Evolutionary conservation across 495 filamentous ascomycete species (phyloP), one percentile per base, ranked within the genome.

Genomic region (Hypoxylon intermedium): DNA sequence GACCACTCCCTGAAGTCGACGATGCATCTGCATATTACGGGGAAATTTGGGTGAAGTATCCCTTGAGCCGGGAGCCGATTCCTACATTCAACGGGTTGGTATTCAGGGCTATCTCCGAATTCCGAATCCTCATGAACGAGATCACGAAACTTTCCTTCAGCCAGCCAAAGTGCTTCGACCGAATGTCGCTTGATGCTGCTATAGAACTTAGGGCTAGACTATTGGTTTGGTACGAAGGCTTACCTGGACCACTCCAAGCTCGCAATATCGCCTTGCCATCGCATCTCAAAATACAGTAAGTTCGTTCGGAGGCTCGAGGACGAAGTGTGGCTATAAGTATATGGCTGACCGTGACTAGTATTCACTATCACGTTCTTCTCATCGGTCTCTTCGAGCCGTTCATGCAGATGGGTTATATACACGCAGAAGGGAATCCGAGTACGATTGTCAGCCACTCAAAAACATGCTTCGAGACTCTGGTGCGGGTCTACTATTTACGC

Each of bases 401-500:
- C 20, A 26, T 51, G 44, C 49, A 55, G 16, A 57, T 48, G 40
- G 56, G 53, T 40, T 50, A 53, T 42, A 43, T 61, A 47, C 51
- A 53, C 18, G 28, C 26, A 2, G 57, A 60, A 11, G 45, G 21
- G 9, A 48, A 59, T 16, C 60, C 70, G 9, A 68, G 16, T 64
- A 67, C 26, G 16, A 59, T 23, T 28, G 53, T 53, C 52, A 60
- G 13, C 47, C 64, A 33, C 60, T 65, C 61, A 4, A 65, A 51
- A 24, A 18, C 31, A 6, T 65, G 54, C 6, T 55, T 65, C 13
- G 61, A 76, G 40, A 77, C 74, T 1, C 41, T 74, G n/a, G 23
- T 76, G n/a, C 68, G 74, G 7, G 44, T 75, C 5, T 76, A 77
- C 45, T 77, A 77, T 49, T 64, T 73, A 11, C 72, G 74, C 5